Evolutionary conservation across 1,139 yeast species (phyloP), one percentile per base, ranked within the genome.

Genomic region (Scheffersomyces segobiensis): DNA sequence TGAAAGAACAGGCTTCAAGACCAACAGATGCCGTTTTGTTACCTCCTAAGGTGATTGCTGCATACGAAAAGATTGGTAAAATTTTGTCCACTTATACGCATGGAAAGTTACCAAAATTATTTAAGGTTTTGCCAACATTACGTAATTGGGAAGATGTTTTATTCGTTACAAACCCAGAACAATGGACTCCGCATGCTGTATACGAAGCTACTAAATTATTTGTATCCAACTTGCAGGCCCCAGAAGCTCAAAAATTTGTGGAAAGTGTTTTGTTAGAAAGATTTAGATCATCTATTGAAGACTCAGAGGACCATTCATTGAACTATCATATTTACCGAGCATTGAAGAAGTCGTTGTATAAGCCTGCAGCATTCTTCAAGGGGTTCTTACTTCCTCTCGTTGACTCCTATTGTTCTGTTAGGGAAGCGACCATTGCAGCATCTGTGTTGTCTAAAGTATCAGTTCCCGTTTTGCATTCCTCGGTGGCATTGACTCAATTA

Each of bases 311-410:
- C 62, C 87, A 84, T 65, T 78, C 89, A 26, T 78, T 89, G 62
- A 93, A 96, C 74, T 95, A 95, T 72, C 99, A 95, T 71, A 81
- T 95, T 54, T 95, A 95, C 74, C 86, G 98, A 69, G 88, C 99
- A 0, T 78, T 95, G 65, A 93, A 93, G 73, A 96, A 96, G 76
- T 86, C 98, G 0, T 82, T 96, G 57, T 95, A 95, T 79, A 96
- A 95, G 74, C 99, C 99, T 26, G 95, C 96, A 58, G 99, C 99
- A 18, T 96, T 93, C 69, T 95, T 95, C 83, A 93, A 93, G 74
- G 99, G 99, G 1, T 93, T 95, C 68, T 79, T 95, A 60, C 91
- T 95, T 71, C 98, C 98, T 17, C 80, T 95, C 59, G 91, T 92
- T 39, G 96, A 91, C 69, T 84, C 87, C 18, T 88, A 87, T 60